Evolutionary conservation across 352 stramenopile genomes (phyloP).

Genomic region (Phytophthora syringae): DNA sequence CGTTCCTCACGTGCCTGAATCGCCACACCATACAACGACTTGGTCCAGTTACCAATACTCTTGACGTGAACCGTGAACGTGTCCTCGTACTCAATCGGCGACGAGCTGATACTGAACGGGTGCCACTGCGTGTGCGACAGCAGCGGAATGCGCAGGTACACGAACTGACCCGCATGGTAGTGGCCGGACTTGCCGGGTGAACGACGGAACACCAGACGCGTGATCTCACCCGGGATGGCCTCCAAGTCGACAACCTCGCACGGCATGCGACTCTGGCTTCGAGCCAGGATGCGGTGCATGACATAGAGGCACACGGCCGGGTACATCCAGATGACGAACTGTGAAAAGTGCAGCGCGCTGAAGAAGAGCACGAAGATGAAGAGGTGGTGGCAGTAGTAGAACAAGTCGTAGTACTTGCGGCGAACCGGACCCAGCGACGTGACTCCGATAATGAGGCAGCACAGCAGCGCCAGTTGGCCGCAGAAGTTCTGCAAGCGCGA

Average conservation of each 20-base stretch:
- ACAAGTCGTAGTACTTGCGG: slow-evolving; percentile 82
- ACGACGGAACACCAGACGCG: slow-evolving; percentile 79
- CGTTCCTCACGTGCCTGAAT: slow-evolving; percentile 80
- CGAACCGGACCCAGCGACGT: slow-evolving; percentile 81
- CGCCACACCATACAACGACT: slow-evolving; percentile 73
- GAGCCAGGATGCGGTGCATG: slow-evolving; percentile 81
- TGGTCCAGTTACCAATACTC: slow-evolving; percentile 77
- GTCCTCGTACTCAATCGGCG: slow-evolving; percentile 84
- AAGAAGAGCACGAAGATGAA: slow-evolving; percentile 84
- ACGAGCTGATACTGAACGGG: slow-evolving; percentile 88
- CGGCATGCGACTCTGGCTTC: slow-evolving; percentile 70
- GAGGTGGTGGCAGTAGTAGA: slow-evolving; percentile 90
- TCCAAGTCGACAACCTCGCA: slow-evolving; percentile 87
- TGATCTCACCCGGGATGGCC: slow-evolving; percentile 83
- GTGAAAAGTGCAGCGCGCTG: slow-evolving; percentile 73
- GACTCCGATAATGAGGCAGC: slow-evolving; percentile 75
- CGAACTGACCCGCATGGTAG: slow-evolving; percentile 84
- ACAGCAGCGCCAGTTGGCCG: slow-evolving; percentile 71
- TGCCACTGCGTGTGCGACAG: slow-evolving; percentile 83
- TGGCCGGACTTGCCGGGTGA: slow-evolving; percentile 76
- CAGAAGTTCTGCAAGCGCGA: slow-evolving; percentile 78
- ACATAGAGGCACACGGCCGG: slow-evolving; percentile 77
- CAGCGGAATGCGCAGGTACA: slow-evolving; percentile 79
- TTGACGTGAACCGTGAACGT: slow-evolving; percentile 89
- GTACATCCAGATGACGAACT: slow-evolving; percentile 90